phyloP scores from a whole-genome alignment of 805 yeast genomes.

The Jamesozyma lodderae region DNA sequence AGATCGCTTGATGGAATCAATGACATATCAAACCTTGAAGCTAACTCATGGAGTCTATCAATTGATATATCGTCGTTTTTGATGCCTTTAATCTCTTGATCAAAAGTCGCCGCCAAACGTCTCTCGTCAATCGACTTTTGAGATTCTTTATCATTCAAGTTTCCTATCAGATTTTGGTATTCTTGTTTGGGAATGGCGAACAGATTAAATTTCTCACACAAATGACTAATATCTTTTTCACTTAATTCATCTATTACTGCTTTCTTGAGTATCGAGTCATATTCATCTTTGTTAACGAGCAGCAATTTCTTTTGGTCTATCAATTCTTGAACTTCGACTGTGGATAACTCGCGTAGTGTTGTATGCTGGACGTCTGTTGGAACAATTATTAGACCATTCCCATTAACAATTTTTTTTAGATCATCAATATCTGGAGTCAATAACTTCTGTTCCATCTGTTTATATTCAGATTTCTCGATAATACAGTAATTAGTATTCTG shows the following conservation, averaged over 20 bases:
- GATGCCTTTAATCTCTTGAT: constrained; percentile 33
- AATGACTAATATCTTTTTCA: background rate
- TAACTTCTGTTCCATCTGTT: background rate
- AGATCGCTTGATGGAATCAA: background rate
- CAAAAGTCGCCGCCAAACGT: constrained; percentile 35
- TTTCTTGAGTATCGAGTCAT: background rate
- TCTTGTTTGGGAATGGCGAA: background rate
- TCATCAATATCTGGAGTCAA: background rate
- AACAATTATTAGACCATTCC: background rate
- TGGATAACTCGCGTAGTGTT: too few relatives aligned
- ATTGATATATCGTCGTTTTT: constrained; percentile 10
- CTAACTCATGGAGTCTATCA: background rate
- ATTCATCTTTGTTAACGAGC: background rate
- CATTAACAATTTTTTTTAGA: background rate
- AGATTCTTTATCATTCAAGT: constrained; percentile 27
- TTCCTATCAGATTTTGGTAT: constrained; percentile 10
- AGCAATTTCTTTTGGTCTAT: background rate
- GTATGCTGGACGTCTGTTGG: background rate
- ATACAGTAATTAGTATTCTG: background rate
- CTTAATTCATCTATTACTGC: background rate
- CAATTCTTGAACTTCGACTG: background rate
- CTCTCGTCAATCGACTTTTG: too few relatives aligned
- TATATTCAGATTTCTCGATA: constrained; percentile 1
- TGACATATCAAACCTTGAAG: background rate
- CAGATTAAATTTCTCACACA: background rate